Base-by-base conservation (phyloP, 768 basidiomycete species). In the Kockovaella imperatae region DNA sequence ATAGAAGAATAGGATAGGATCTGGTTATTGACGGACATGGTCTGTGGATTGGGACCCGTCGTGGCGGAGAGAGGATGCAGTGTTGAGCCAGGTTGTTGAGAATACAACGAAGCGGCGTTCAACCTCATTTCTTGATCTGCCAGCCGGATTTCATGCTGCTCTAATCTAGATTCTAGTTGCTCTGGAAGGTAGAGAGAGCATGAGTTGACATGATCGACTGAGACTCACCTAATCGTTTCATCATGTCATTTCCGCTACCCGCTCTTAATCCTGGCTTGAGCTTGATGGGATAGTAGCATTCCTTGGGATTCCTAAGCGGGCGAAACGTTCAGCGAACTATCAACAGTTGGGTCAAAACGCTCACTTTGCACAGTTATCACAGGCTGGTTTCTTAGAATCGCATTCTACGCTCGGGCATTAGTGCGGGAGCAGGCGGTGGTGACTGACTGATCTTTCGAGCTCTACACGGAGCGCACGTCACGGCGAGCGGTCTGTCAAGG, bases 191-290 rank as follows among this genome's bases (percentile, higher is more conserved):
- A 29, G 42, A 20, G 39, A 40, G 17, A 28, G 2, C 13, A 38
- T 29, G 35, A 20, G 11, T 5, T 2, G 18, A 24, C 7, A 32
- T 18, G 31, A 23, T 26, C 2, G 14, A 20, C 11, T 20, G 8
- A 14, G 23, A 57, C 53, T 56, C 42, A 61, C 61, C 68, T 39
- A 69, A 41, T 28, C 68, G 48, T 41, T 54, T 56, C 35, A 59
- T 50, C 59, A 64, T 64, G 10, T 64, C 64, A 42, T 59, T 52
- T 14, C 68, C 67, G 2, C 64, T 67, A 2, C 68, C 68, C 4
- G 68, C 59, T 25, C 63, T 56, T 13, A 69, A 43, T 10, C 68
- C 68, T 14, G 68, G 68, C 40, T 69, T 69, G 32, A 58, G 55
- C 46, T 64, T 64, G 20, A 56, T 46, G 4, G 62, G 56, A 25